Evolutionary conservation across 768 basidiomycete species (phyloP).

Genomic region (Tylopilus rubrobrunneus): DNA sequence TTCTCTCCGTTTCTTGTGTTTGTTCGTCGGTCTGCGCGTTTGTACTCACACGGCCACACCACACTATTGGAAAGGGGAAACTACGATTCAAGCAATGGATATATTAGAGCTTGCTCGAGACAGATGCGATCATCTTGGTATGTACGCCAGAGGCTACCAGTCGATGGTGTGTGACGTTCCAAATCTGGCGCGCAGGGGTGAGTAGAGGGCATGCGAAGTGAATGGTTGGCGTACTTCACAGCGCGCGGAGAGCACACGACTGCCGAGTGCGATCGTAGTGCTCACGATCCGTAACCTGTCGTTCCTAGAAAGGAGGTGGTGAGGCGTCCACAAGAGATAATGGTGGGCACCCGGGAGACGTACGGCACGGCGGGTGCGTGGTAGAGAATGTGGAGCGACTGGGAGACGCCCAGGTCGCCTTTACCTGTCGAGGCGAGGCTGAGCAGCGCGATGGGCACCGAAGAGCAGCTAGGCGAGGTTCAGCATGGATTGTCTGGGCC

Average conservation of each 20-base stretch:
- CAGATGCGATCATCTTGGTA: conserved; percentile 50
- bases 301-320: conserved; percentile 31
- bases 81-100: no score
- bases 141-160: conserved; percentile 54
- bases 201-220: background rate
- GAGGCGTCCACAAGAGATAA: background rate
- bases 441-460: conserved; percentile 41
- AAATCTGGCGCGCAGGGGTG: conserved; percentile 38
- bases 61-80: no score
- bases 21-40: background rate
- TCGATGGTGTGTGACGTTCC: conserved; percentile 50
- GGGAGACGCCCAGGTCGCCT: conserved; percentile 40
- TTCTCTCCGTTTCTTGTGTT: no score
- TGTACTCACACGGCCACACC: conserved; percentile 12
- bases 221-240: conserved; percentile 38
- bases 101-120: conserved; percentile 12
- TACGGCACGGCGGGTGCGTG: conserved; percentile 54
- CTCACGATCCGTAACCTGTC: conserved; percentile 50
- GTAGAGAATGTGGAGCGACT: conserved; percentile 49
- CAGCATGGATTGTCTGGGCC: background rate
- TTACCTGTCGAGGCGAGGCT: conserved; percentile 26
- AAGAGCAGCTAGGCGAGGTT: conserved; percentile 40
- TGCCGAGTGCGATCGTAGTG: conserved; percentile 48
- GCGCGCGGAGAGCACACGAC: conserved; percentile 43
- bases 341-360: background rate